A percentile compares a stretch with the other conserved stretches of the same genome.
These are phyloP conservation scores for Stachybotrys echinatus DNA, from an alignment of 2,329 filamentous ascomycete species.

Conservation along the genomic window DNA sequence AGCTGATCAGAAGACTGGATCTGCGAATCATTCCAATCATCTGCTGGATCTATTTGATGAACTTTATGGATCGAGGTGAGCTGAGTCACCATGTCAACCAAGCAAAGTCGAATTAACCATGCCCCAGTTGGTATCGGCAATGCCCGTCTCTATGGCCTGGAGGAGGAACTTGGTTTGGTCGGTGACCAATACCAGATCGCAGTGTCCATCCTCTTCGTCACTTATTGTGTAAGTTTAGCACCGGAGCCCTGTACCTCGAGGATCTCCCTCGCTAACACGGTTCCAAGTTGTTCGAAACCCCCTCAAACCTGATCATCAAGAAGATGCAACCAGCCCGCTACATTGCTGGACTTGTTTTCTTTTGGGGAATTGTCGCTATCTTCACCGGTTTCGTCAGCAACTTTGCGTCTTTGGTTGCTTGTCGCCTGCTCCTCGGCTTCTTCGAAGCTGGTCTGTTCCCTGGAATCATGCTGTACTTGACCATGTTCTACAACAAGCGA, in stretches of 20 bases:
- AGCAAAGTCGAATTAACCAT: background rate
- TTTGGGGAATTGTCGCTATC: conserved; percentile 50
- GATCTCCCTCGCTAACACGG: no score
- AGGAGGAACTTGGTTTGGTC: conserved; percentile 2
- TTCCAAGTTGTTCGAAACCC: conserved; percentile 7
- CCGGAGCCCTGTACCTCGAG: no score
- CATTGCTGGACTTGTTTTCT: conserved; percentile 12
- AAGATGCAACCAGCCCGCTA: conserved; percentile 4
- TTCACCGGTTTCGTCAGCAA: conserved; percentile 52
- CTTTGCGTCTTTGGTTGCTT: conserved; percentile 49
- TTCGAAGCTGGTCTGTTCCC: conserved; percentile 58
- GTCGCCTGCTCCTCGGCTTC: conserved; percentile 51
- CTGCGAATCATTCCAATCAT: conserved; percentile 24
- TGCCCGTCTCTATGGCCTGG: conserved; percentile 2
- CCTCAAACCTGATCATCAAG: conserved; percentile 8
- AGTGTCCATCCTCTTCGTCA: conserved; percentile 1
- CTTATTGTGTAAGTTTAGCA: background rate
- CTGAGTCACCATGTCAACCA: background rate
- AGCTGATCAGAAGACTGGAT: conserved; percentile 22
- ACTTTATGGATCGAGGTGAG: conserved; percentile 28
- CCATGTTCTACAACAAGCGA: conserved; percentile 8
- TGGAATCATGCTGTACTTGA: conserved; percentile 46
- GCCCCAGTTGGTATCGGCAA: background rate
- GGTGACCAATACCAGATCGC: conserved; percentile 1
- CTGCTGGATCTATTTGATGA: conserved; percentile 28